Conservation (phyloP, 345 rosid genomes). For the Pugionium dolabratum region DNA sequence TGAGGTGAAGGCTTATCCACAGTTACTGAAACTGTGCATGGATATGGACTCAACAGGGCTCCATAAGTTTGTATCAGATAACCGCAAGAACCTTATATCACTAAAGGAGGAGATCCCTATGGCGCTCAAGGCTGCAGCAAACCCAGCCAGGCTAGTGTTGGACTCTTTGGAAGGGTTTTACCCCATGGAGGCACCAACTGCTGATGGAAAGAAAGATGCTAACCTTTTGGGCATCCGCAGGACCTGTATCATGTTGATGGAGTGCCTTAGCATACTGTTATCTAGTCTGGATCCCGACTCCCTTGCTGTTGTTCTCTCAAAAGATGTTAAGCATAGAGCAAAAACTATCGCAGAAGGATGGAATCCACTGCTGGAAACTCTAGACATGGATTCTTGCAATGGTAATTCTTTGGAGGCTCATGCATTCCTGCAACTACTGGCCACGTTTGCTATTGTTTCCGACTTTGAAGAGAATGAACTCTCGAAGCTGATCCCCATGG, state of each 20-base stretch:
- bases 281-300: constrained; percentile 48
- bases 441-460: constrained; percentile 84
- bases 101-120: constrained; percentile 86
- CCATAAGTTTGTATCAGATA: constrained; percentile 93
- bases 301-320: constrained; percentile 57
- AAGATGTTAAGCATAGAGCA: constrained; percentile 69
- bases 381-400: constrained; percentile 83
- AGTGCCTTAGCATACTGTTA: constrained; percentile 84
- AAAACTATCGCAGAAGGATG: constrained; percentile 83
- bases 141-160: constrained; percentile 77
- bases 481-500: constrained; percentile 85
- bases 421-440: constrained; percentile 93
- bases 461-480: constrained; percentile 72
- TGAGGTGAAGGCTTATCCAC: constrained; percentile 77
- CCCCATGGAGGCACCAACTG: constrained; percentile 54
- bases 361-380: constrained; percentile 78
- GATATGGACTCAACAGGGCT: constrained; percentile 89
- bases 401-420: constrained; percentile 99
- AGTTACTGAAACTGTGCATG: constrained; percentile 70
- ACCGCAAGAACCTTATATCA: constrained; percentile 93
- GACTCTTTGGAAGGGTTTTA: constrained; percentile 85
- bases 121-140: constrained; percentile 74
- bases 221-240: constrained; percentile 88
- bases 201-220: constrained; percentile 89
- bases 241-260: constrained; percentile 99